Evolutionary conservation across 805 yeast species (phyloP).

Genomic region (Starmerella floricola): DNA sequence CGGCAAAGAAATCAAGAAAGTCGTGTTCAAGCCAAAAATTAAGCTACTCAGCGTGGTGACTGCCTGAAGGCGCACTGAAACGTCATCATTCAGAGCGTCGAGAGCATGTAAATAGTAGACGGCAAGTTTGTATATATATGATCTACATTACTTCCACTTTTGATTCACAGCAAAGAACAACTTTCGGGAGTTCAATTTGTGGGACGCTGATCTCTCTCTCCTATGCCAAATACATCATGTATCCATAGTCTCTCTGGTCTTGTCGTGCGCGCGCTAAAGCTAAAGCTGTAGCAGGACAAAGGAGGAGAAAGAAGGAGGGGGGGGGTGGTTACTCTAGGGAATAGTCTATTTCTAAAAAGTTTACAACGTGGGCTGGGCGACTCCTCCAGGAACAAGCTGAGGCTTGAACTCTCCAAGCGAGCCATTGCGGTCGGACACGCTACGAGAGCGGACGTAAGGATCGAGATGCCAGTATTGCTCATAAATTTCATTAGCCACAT

Average conservation of each 20-base stretch:
- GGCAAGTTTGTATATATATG: no score
- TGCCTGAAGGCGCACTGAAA: neutral
- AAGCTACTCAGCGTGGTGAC: conserved; percentile 14
- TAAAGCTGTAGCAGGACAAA: no score
- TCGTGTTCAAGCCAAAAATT: conserved; percentile 17
- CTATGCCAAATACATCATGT: no score
- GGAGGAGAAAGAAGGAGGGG: neutral
- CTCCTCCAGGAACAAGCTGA: conserved; percentile 20
- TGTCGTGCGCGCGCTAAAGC: no score
- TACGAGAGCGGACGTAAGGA: conserved; percentile 69
- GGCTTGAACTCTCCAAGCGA: conserved; percentile 34
- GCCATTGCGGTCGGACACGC: conserved; percentile 71
- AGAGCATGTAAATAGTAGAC: no score
- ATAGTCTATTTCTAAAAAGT: neutral
- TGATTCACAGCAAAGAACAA: no score
- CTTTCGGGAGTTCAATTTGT: no score
- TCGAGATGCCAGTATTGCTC: conserved; percentile 59
- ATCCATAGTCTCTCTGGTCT: no score
- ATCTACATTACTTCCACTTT: no score
- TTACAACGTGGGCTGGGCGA: conserved; percentile 21
- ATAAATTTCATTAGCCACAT: conserved; percentile 41
- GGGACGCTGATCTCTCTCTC: no score
- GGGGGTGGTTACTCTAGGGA: neutral
- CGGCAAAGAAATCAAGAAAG: conserved; percentile 1
- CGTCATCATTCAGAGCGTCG: no score